Evolutionary conservation across 2,329 filamentous ascomycete species (phyloP).

Genomic region (Aureobasidium namibiae): DNA sequence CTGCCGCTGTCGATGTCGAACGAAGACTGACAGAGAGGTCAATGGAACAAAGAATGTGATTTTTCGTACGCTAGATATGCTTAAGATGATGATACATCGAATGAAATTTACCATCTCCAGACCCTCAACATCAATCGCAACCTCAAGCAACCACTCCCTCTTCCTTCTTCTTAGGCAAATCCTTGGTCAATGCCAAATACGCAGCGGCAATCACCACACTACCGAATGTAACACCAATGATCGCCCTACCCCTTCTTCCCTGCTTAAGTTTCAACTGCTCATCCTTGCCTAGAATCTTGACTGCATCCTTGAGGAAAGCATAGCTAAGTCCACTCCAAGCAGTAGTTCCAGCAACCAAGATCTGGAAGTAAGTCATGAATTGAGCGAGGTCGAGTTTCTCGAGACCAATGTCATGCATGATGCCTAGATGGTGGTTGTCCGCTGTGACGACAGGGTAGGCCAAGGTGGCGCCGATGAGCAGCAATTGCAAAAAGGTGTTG

Average conservation of each 20-base stretch:
- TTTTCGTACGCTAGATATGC: not conserved
- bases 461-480: constrained; percentile 76
- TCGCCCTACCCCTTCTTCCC: constrained; percentile 38
- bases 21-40: not conserved
- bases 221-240: constrained; percentile 40
- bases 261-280: constrained; percentile 41
- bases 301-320: constrained; percentile 80
- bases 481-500: constrained; percentile 88
- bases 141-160: not conserved
- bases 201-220: constrained; percentile 34
- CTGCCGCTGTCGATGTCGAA: not conserved
- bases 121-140: not conserved
- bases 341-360: constrained; percentile 79
- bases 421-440: constrained; percentile 18
- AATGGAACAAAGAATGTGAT: not conserved
- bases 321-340: constrained; percentile 93
- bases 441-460: constrained; percentile 60
- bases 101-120: not conserved
- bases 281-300: constrained; percentile 64
- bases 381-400: constrained; percentile 25
- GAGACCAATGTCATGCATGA: constrained; percentile 19
- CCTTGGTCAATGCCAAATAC: constrained; percentile 18
- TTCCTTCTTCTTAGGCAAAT: constrained; percentile 5
- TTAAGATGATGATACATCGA: not conserved
- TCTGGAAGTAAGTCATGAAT: constrained; percentile 46